Base-by-base conservation (phyloP, 2,329 filamentous ascomycete genomes). In the Beauveria sp. region DNA sequence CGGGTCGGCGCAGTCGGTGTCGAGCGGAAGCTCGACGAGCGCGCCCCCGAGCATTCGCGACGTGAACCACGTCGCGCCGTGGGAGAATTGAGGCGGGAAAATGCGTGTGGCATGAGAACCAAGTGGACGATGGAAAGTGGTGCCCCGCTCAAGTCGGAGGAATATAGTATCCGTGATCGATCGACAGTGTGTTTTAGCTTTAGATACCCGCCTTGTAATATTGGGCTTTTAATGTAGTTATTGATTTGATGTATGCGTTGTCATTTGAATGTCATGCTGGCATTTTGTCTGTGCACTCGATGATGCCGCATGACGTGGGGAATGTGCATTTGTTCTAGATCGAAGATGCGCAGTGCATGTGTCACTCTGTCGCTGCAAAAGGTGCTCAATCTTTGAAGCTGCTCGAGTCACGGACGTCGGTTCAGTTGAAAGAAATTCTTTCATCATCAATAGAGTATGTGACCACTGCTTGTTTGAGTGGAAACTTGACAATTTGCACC, bases 11-110 rank as follows among this genome's bases (percentile, higher is more conserved):
- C 67, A 69, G n/a, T 76, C 73, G 5, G 65, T 72, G 47, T 73
- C 73, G 9, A 75, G 73, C 59, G 70, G 72, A 34, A 70, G 71
- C 22, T 77, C 70, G 1, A 72, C 70, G 26, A 54, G 52, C 8
- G 61, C 63, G 7, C 59, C 64, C 9, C 67, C 68, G 2, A 72
- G 70, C 63, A 64, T 65, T n/a, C 71, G 67, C 44, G 68, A 69
- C 18, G 56, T 63, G 16, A 75, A 71, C 10, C 67, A 65, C 5
- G 66, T 74, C 18, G 64, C 73, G 1, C 73, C 73, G 4, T 76
- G 73, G 72, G 68, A 69, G 18, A 60, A 40, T 12, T 54, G 43
- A 53, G 16, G n/a, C 22, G 3, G 48, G 16, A 12, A 4, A n/a
- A 28, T 50, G 55, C n/a, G 10, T 30, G 43, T 20, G 24, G 55